A percentile compares a stretch with the other conserved stretches of the same genome.
Evolutionary conservation across 345 rosid species (phyloP).

Genomic region (Eucalyptus grandis): DNA sequence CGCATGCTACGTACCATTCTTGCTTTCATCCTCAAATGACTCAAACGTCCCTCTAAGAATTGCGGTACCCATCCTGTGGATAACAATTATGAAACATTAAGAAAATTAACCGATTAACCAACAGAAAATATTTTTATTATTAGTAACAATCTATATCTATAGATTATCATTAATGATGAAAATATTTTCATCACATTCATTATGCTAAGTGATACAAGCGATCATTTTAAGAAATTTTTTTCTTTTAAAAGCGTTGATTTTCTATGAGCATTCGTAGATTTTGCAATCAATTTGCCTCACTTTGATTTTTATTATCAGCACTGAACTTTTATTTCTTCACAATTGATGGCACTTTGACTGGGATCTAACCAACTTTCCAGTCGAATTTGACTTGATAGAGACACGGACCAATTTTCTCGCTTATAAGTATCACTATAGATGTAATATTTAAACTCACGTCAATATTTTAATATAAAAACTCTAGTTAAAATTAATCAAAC

Average conservation of each 20-base stretch:
- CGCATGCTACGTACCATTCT: background rate
- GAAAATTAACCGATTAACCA: background rate
- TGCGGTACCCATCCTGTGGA: background rate
- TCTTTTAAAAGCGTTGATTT: background rate
- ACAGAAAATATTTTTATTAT: background rate
- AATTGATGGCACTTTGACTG: too few species aligned
- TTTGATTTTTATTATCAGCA: background rate
- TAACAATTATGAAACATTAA: background rate
- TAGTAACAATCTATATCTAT: background rate
- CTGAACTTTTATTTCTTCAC: background rate
- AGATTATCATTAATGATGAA: background rate
- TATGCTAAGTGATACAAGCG: background rate
- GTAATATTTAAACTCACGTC: background rate
- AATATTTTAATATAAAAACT: too few species aligned
- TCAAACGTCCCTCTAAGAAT: background rate
- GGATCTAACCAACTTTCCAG: too few species aligned
- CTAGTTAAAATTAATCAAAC: background rate
- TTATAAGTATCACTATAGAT: too few species aligned
- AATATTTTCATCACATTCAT: background rate
- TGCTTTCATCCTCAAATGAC: background rate
- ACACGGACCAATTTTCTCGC: background rate
- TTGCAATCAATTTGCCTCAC: background rate
- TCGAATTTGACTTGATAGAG: background rate
- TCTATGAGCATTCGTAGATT: background rate
- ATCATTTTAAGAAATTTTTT: background rate